These are phyloP conservation scores for Penicillium carneum DNA, from an alignment of 2,329 filamentous ascomycete genomes.

Conservation along the genomic window DNA sequence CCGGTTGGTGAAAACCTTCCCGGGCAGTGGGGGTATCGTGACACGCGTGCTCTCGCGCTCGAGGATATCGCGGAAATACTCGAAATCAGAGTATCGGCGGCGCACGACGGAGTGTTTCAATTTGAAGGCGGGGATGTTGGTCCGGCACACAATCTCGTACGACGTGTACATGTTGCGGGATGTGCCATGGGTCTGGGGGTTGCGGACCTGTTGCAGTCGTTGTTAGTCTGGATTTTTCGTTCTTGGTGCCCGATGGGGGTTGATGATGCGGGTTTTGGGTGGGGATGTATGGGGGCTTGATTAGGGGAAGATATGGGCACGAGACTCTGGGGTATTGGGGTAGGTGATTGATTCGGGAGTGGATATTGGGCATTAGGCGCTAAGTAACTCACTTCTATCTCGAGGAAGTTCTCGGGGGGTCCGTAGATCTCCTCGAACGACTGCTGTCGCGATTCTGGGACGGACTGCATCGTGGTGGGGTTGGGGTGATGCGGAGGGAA, in stretches of 20 bases:
- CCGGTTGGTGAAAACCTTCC: conserved; percentile 96
- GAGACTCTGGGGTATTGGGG: conserved; percentile 3
- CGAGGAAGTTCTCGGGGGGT: conserved; percentile 96
- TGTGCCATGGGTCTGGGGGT: conserved; percentile 91
- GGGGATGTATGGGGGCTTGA: conserved; percentile 14
- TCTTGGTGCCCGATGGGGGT: not conserved
- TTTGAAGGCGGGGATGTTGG: conserved; percentile 99
- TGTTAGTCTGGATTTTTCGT: not conserved
- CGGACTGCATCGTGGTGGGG: conserved; percentile 63
- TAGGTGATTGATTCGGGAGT: not conserved
- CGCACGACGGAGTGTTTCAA: conserved; percentile 86
- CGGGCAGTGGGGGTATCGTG: conserved; percentile 91
- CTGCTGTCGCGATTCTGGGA: conserved; percentile 78
- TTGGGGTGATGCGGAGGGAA: conserved; percentile 9
- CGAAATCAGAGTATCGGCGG: conserved; percentile 95
- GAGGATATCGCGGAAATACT: conserved; percentile 97
- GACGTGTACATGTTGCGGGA: conserved; percentile 97
- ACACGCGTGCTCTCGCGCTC: conserved; percentile 94
- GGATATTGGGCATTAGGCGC: not conserved
- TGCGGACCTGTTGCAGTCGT: conserved; percentile 68
- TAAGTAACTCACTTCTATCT: conserved; percentile 78
- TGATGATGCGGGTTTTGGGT: conserved; percentile 2
- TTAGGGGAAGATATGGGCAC: conserved; percentile 17
- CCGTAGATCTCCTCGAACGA: conserved; percentile 99
- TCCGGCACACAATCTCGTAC: conserved; percentile 96